Evolutionary conservation across 257 asterid species (phyloP).

Genomic region (Ilex aquifolium): DNA sequence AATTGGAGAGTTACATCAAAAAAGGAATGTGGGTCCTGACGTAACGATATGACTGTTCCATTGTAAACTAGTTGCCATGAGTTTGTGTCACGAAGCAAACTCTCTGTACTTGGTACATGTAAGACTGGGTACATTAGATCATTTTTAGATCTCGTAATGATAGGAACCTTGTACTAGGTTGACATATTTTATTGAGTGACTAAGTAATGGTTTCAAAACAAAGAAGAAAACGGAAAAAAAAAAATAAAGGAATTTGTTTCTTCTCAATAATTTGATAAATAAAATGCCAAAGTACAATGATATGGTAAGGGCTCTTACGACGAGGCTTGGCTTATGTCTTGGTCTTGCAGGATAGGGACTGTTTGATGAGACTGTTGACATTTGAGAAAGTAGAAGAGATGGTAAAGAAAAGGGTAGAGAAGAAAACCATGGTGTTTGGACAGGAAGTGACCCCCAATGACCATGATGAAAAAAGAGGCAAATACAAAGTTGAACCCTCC

Average conservation of each 20-base stretch:
- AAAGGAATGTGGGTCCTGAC: no score
- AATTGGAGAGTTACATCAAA: no score
- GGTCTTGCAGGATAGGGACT: slow-evolving; percentile 60
- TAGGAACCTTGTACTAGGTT: no score
- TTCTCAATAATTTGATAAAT: no score
- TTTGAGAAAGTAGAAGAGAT: slow-evolving; percentile 65
- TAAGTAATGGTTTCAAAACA: background rate
- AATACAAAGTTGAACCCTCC: slow-evolving; percentile 59
- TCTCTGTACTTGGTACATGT: no score
- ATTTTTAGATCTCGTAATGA: no score
- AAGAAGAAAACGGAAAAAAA: background rate
- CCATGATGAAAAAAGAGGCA: slow-evolving; percentile 11
- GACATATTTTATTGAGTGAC: background rate
- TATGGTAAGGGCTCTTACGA: background rate
- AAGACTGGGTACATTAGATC: no score
- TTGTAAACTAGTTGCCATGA: no score
- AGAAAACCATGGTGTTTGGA: slow-evolving; percentile 64
- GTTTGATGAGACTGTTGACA: slow-evolving; percentile 65
- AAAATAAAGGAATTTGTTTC: background rate
- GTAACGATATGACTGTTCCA: no score
- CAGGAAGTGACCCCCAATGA: slow-evolving; percentile 53
- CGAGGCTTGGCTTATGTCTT: no score
- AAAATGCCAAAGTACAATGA: background rate
- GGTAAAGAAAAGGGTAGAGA: slow-evolving; percentile 71
- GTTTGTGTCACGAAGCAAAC: no score